phyloP scores from a whole-genome alignment of 176 grass and related monocot genomes.

The Cenchrus purpureus region DNA sequence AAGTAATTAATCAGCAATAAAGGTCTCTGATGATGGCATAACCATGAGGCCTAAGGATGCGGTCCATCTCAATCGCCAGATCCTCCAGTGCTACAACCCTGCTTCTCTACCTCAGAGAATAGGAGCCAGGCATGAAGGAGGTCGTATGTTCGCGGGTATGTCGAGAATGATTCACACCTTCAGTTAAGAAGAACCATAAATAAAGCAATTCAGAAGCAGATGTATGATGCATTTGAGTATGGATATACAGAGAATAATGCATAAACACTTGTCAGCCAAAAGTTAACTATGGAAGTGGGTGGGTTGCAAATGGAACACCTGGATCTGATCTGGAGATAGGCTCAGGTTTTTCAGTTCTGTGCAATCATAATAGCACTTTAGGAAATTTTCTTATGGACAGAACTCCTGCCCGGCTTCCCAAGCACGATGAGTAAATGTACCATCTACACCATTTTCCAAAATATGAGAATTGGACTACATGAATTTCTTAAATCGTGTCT shows the following conservation, averaged over 20 bases:
- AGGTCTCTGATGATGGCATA: constrained; percentile 70
- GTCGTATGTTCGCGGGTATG: constrained; percentile 78
- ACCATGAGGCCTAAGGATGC: constrained; percentile 62
- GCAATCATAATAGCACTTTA: background rate
- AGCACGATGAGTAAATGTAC: background rate
- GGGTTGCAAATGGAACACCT: background rate
- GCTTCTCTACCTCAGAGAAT: constrained; percentile 66
- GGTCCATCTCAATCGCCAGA: constrained; percentile 83
- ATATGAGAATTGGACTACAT: background rate
- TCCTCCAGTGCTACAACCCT: constrained; percentile 73
- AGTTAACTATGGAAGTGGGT: background rate
- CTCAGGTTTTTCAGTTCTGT: background rate
- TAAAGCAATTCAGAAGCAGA: background rate
- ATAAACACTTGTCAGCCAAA: background rate
- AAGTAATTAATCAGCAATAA: too few relatives aligned
- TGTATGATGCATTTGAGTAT: background rate
- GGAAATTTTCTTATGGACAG: background rate
- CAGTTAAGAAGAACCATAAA: constrained; percentile 25
- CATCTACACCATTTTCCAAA: constrained; percentile 15
- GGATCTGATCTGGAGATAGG: background rate
- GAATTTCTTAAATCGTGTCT: background rate
- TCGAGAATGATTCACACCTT: constrained; percentile 83
- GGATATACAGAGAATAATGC: background rate
- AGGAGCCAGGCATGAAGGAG: constrained; percentile 69
- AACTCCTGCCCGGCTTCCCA: background rate